Base-by-base conservation (phyloP, 164 flowering plant genomes). In the Amborella trichopoda region DNA sequence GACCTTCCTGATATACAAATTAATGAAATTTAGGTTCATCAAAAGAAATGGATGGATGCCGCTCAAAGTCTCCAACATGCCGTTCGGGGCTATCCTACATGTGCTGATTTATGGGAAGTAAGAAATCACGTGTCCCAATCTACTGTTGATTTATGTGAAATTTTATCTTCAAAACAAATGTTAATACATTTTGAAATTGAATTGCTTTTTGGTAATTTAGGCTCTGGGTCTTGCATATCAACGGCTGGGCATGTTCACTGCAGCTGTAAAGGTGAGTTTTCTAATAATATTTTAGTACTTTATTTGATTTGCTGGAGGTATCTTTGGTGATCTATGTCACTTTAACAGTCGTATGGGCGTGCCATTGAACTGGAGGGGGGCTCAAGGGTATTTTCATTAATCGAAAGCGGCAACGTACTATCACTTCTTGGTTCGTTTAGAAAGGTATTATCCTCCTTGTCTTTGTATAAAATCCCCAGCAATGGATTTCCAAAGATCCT, bases 211-310 rank as follows among this genome's bases (percentile, higher is more conserved):
- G n/a, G 16, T 14, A 48, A 43, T 48, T 44, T 57, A 90, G 98
- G 77, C 95, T 23, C 62, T 91, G 27, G 99, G 96, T 42, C 79
- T 82, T 70, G 88, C 96, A 23, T 91, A 91, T 53, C 94, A 84
- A 46, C 79, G 82, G 41, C 58, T 91, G 55, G 96, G 96, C 59
- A 91, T 88, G 96, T 73, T 77, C 40, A 84, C 90, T 50, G 96
- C 99, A 16, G 84, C 99, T 30, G 52, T 82, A 23, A 91, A 87
- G 95, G 98, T 86, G 50, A 20, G 1, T n/a, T 12, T 50, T 37
- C 42, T 14, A n/a, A 32, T 32, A 8, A 1, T 37, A 10, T n/a
- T n/a, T 6, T 14, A n/a, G 3, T 37, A 18, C 41, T 37, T 5
- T 8, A n/a, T 37, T 18, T 37, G 16, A n/a, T 21, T 26, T 23